Base-by-base conservation (phyloP, 2,329 filamentous ascomycete genomes). In the Cephalotrichum gorgonifer region DNA sequence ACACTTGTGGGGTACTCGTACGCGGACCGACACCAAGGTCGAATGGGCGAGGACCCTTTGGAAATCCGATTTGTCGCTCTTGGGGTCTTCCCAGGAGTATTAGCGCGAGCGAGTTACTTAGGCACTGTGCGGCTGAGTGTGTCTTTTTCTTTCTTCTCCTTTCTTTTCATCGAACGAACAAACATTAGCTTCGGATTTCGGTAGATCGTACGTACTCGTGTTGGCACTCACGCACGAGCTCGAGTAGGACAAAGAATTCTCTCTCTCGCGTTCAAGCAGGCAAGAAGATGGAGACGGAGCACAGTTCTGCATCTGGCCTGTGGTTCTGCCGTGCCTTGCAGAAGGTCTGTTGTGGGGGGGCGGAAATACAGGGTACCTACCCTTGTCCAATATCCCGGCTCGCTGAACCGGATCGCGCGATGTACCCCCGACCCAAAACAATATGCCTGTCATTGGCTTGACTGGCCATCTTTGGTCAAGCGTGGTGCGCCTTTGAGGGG, bases 281-380 rank as follows among this genome's bases (percentile, higher is more conserved):
- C 33, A 12, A 15, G 35, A 20, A 39, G n/a, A n/a, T n/a, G n/a
- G n/a, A n/a, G n/a, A n/a, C 44, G 15, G 33, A 47, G 45, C 45
- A 47, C 31, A 41, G 25, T 35, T 46, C 44, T 38, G 30, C 11
- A 46, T 46, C 30, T 35, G 45, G 45, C 27, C 33, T 47, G 31
- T n/a, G 22, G 23, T 11, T 27, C 23, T 17, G 15, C 45, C 22
- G 45, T 47, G 23, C 45, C 45, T 47, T 47, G 45, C 45, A 47
- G 45, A 11, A 39, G n/a, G n/a, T n/a, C n/a, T n/a, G n/a, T 33
- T 33, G 12, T 33, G 30, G 9, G 35, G 35, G n/a, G 15, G n/a
- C 17, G n/a, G 17, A 20, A 20, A 5, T 4, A 20, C 7, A n/a
- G n/a, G 12, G 3, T 20, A 9, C 35, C 17, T 11, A 11, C 35